Conservation (phyloP, 176 grass and related monocot species). For the Lolium rigidum region DNA sequence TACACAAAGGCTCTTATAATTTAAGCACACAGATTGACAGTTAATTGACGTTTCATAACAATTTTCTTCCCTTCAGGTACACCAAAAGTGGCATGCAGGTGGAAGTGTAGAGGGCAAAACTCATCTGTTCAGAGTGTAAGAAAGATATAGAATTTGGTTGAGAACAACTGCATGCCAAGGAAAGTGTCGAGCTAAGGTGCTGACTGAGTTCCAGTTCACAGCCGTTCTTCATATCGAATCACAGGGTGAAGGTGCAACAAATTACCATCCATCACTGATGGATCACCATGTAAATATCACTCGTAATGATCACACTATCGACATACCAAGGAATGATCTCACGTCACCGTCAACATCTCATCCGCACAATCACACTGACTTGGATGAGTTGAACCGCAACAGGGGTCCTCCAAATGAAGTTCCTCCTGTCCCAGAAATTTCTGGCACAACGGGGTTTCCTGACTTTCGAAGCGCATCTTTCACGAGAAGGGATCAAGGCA, state of each 20-base stretch:
- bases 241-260: slow-evolving; percentile 23
- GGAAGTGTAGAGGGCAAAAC: not conserved
- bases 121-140: not conserved
- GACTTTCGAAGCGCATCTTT: slow-evolving; percentile 49
- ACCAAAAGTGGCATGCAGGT: slow-evolving; percentile 30
- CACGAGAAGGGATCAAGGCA: slow-evolving; percentile 61
- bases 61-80: slow-evolving; percentile 49
- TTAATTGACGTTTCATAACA: slow-evolving; percentile 2
- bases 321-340: slow-evolving; percentile 72
- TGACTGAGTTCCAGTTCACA: slow-evolving; percentile 3
- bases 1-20: slow-evolving; percentile 4
- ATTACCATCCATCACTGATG: slow-evolving; percentile 53
- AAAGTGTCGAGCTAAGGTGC: slow-evolving; percentile 23
- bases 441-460: slow-evolving; percentile 36
- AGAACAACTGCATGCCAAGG: slow-evolving; percentile 17
- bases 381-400: slow-evolving; percentile 34
- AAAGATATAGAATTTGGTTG: not conserved
- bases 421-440: slow-evolving; percentile 38
- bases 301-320: slow-evolving; percentile 66
- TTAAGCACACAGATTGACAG: not conserved
- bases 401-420: slow-evolving; percentile 42
- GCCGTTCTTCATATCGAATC: slow-evolving; percentile 4
- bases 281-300: slow-evolving; percentile 50
- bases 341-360: slow-evolving; percentile 55
- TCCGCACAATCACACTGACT: slow-evolving; percentile 29